These are phyloP conservation scores for Cucumis sativus DNA, from an alignment of 306 rosid species.

Conservation along the genomic window DNA sequence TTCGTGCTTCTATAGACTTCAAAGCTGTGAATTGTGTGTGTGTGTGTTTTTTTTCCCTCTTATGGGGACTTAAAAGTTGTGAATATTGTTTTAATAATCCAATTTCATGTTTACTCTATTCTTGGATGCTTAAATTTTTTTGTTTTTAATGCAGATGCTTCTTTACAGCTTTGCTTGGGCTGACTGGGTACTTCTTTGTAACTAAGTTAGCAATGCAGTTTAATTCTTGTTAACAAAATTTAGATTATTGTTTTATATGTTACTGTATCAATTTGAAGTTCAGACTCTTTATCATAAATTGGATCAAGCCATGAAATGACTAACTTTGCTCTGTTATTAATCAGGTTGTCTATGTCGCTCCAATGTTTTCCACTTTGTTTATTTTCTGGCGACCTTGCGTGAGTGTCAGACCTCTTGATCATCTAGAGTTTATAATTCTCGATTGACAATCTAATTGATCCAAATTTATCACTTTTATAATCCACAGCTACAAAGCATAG, in stretches of 20 bases:
- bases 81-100: neutral
- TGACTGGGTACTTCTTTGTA: constrained; percentile 48
- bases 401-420: constrained; percentile 25
- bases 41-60: too few relatives aligned
- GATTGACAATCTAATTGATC: neutral
- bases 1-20: neutral
- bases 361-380: constrained; percentile 56
- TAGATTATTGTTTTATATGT: neutral
- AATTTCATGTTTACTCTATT: neutral
- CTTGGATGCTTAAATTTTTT: neutral
- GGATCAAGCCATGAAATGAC: neutral
- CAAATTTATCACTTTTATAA: constrained; percentile 4
- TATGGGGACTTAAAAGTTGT: neutral
- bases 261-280: neutral
- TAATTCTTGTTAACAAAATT: neutral
- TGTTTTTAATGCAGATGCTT: constrained; percentile 61
- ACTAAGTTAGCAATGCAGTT: constrained; percentile 3
- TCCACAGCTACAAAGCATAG: constrained; percentile 76
- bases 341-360: constrained; percentile 74
- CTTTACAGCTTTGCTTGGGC: constrained; percentile 80
- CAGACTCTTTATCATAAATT: neutral
- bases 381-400: constrained; percentile 88
- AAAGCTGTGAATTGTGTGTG: neutral
- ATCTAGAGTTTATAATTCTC: neutral
- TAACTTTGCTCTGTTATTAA: neutral